Conservation (phyloP, 176 grass and related monocot species). For the Aegilops umbellulata region DNA sequence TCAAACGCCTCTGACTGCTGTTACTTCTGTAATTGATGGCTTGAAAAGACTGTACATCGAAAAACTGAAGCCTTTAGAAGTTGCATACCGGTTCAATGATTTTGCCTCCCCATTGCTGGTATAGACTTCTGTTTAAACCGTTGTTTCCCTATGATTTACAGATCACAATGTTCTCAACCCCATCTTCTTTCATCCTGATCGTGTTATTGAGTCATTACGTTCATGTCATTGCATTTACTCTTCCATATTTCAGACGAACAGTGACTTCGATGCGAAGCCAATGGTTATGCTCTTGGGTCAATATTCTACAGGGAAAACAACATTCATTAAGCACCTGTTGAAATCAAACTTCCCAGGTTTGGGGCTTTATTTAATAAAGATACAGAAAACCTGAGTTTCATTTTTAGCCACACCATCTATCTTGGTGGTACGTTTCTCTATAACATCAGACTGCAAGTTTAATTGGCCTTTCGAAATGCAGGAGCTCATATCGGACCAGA, state of each 20-base stretch:
- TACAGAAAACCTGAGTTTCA: neutral
- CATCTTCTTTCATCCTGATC: neutral
- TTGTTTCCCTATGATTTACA: neutral
- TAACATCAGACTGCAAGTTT: conserved; percentile 5
- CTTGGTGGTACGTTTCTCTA: neutral
- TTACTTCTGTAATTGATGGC: conserved; percentile 94
- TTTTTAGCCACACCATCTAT: neutral
- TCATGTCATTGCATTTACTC: neutral
- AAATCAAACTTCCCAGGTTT: conserved; percentile 79
- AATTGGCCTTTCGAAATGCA: conserved; percentile 24
- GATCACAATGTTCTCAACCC: neutral
- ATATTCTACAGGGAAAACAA: conserved; percentile 97
- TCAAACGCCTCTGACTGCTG: conserved; percentile 70
- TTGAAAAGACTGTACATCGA: conserved; percentile 92
- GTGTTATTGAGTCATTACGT: neutral
- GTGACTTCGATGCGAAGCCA: conserved; percentile 92
- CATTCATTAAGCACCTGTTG: conserved; percentile 91
- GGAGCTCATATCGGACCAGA: conserved; percentile 96
- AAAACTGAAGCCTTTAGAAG: conserved; percentile 92
- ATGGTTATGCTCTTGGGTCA: conserved; percentile 97
- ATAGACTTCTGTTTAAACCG: neutral
- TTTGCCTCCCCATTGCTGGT: conserved; percentile 83
- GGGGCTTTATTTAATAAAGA: conserved; percentile 13
- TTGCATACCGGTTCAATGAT: conserved; percentile 73
- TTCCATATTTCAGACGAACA: conserved; percentile 59